Conservation (phyloP, 768 basidiomycete species). For the Tylopilus vinaceipallidus region DNA sequence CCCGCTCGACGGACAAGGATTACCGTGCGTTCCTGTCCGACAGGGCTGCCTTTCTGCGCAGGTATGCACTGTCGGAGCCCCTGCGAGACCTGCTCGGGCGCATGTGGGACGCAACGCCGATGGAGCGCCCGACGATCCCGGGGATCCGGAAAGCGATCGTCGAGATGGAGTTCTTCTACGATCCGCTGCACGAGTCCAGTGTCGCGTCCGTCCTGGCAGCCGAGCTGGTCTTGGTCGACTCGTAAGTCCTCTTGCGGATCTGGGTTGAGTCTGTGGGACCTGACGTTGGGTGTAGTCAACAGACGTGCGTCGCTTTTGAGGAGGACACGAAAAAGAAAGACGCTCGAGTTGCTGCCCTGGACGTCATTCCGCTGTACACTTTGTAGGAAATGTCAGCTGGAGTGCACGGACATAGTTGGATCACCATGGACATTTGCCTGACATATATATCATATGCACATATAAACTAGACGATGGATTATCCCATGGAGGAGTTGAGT, state of each 20-base stretch:
- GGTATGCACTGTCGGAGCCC: slow-evolving; percentile 7
- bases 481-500: too few relatives aligned
- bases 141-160: slow-evolving; percentile 15
- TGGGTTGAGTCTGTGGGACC: background rate
- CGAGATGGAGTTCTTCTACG: slow-evolving; percentile 17
- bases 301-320: slow-evolving; percentile 5
- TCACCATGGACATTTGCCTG: too few relatives aligned
- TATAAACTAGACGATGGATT: too few relatives aligned
- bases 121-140: slow-evolving; percentile 16
- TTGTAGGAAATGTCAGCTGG: too few relatives aligned
- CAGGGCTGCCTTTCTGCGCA: slow-evolving; percentile 1
- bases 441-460: too few relatives aligned
- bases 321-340: background rate
- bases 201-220: background rate
- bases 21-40: slow-evolving; percentile 4
- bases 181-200: background rate
- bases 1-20: background rate
- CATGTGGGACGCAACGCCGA: slow-evolving; percentile 16
- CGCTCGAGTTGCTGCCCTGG: background rate
- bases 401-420: too few relatives aligned
- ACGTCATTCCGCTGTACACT: background rate
- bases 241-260: slow-evolving; percentile 8
- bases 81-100: slow-evolving; percentile 6
- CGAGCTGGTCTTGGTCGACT: slow-evolving; percentile 4
- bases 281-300: slow-evolving; percentile 10